These are phyloP conservation scores for Graphilbum ipis-grandicollis DNA, from an alignment of 2,329 filamentous ascomycete species.

Conservation along the genomic window DNA sequence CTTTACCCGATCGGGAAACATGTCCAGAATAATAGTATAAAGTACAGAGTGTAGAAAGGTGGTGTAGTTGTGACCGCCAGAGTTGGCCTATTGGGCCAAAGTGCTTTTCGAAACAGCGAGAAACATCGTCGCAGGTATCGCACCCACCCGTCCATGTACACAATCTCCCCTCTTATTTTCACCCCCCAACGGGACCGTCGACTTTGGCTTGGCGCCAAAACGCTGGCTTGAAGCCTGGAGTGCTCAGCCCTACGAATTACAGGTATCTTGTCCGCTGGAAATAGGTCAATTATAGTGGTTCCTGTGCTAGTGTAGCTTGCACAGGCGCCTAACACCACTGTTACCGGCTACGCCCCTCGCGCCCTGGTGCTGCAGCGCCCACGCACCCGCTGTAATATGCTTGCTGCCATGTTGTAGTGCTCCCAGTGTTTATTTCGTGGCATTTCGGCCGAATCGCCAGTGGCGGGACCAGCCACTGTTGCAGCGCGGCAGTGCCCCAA, in stretches of 20 bases:
- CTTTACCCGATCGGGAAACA: conserved; percentile 2
- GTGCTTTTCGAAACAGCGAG: no score
- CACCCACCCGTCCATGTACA: background rate
- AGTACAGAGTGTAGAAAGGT: background rate
- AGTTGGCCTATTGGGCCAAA: no score
- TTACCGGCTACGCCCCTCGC: no score
- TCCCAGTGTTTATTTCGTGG: no score
- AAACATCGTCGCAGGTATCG: background rate
- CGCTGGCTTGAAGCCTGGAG: conserved; percentile 1
- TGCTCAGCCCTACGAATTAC: conserved; percentile 10
- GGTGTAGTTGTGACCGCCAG: no score
- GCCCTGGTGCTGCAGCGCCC: no score
- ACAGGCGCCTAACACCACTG: no score
- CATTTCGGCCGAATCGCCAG: background rate
- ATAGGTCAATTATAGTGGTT: no score
- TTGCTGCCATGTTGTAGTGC: no score
- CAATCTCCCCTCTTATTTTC: background rate
- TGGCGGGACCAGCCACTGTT: background rate
- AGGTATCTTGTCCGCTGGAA: no score
- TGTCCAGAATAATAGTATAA: background rate
- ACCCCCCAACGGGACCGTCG: background rate
- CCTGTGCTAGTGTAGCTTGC: no score
- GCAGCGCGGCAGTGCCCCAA: background rate
- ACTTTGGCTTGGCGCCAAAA: conserved; percentile 1
- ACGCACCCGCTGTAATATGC: no score